Base-by-base conservation (phyloP, 371 early-diverging fungal species). In the Globomyces sp. region DNA sequence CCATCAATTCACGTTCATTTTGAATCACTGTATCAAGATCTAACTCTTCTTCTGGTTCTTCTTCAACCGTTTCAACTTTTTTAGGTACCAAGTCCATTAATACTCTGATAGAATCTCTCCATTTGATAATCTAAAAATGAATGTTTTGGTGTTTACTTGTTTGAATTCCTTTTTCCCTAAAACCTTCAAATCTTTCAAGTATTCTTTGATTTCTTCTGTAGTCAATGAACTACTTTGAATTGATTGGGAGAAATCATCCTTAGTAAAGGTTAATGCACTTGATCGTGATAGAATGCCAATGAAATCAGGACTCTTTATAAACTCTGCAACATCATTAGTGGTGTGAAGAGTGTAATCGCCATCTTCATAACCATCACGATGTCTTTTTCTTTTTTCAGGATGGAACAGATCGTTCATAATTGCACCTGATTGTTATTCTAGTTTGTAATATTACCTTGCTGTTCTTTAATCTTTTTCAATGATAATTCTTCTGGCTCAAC, bases 311-410 rank as follows among this genome's bases (percentile, higher is more conserved):
- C 89, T 68, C 55, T 74, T 78, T 57, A 96, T 83, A 70, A 94
- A 95, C 41, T 94, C 90, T 79, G 86, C 82, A 46, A 86, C 87
- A 63, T 87, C 86, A 36, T 77, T 69, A 9, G 81, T 79, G 64
- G 89, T 87, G 82, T 88, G 88, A 66, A 94, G 81, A 3, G 90
- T 92, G 72, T 91, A 90, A 74, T 93, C 89, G 57, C 93, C 95
- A 69, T 96, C 97, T 63, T 91, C 96, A 80, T 98, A 98, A 78
- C 97, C 99, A 65, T 94, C 95, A 78, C 98, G 87, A 61, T 95
- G 92, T 65, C 97, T 84, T 64, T 81, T 82, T 63, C 88, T 84
- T 82, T 96, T 93, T 76, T 90, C 90, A 5, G 92, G 91, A 61
- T 89, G 89, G 66, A 92, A 88, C 60, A 94, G 82, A 74, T 91